Evolutionary conservation across 2,329 filamentous ascomycete genomes (phyloP), one percentile per base, ranked within the genome.

Genomic region (Helotiales sp.): DNA sequence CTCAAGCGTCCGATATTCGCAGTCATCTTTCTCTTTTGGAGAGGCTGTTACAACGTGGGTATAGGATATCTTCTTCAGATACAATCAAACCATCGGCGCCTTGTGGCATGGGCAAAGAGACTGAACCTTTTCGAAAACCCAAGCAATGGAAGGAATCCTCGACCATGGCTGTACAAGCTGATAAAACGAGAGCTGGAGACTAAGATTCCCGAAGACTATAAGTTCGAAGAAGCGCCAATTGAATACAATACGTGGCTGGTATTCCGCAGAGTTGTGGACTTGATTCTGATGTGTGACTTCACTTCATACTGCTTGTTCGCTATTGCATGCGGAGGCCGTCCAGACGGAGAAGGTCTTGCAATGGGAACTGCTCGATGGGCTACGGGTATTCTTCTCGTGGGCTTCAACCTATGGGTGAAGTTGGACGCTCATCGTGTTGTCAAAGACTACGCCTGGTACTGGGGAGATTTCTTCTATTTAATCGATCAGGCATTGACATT

Each of bases 231-330:
- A 67, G 93, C 93, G 0, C 95, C 95, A 15, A 81, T 98, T 73
- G 95, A 99, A 81, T 99, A 98, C 83, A 99, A 99, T 77, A 96
- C 95, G 40, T 99, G 95, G 95, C 83, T 99, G 56, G 85, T 97
- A 66, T 99, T 99, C 78, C 88, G 95, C 66, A 88, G 95, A 68
- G 84, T 98, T 30, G 95, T 98, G 71, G 95, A 99, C 77, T 78
- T 99, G 73, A 97, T 98, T 72, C 80, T 99, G 71, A 96, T 99
- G 92, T 97, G 93, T 80, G 95, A 99, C 77, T 99, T 99, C 74
- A 87, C 90, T 63, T 96, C 93, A 49, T 99, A 98, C 80, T 95
- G 91, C 74, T 85, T 97, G 57, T 99, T 98, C 77, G 93, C 95
- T 66, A 85, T 96, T 67, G 90, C 93, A 59, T 97, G 93, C 75